Evolutionary conservation across 345 rosid genomes (phyloP).

Genomic region (Triadica sebifera): DNA sequence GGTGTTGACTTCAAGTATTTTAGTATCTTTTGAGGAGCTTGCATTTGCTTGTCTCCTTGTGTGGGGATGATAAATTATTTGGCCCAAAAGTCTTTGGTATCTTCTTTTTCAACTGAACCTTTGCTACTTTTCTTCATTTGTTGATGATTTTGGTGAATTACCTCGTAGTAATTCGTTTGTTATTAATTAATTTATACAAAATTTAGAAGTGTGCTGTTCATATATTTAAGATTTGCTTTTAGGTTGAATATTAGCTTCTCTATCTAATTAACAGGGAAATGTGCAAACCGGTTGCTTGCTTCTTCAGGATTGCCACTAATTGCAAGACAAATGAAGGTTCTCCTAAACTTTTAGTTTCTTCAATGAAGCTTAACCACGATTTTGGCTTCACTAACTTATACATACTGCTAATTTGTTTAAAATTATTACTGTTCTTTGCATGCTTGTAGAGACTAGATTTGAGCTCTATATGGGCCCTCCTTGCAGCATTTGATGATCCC

Average conservation of each 20-base stretch:
- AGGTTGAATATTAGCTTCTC: not conserved
- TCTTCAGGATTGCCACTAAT: conserved; percentile 81
- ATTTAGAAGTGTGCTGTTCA: too few relatives aligned
- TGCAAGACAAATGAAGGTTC: conserved; percentile 93
- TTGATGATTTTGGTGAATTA: too few relatives aligned
- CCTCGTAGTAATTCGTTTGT: too few relatives aligned
- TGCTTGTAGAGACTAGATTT: conserved; percentile 57
- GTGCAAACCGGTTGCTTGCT: conserved; percentile 86
- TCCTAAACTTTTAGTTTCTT: conserved; percentile 1
- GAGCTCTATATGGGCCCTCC: conserved; percentile 87
- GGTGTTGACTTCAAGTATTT: too few relatives aligned
- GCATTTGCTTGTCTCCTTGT: too few relatives aligned
- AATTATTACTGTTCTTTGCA: not conserved
- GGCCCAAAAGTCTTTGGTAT: too few relatives aligned
- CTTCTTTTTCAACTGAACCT: too few relatives aligned
- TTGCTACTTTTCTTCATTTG: too few relatives aligned
- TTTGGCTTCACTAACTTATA: not conserved
- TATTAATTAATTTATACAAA: too few relatives aligned
- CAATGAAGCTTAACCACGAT: conserved; percentile 2
- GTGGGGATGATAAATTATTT: too few relatives aligned
- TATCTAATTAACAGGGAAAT: conserved; percentile 58
- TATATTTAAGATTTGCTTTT: not conserved
- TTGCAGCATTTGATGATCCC: conserved; percentile 87
- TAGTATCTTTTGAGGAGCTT: too few relatives aligned
- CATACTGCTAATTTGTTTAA: not conserved